These are phyloP conservation scores for Fusarium burgessii DNA, from an alignment of 2,329 filamentous ascomycete species.

Conservation along the genomic window DNA sequence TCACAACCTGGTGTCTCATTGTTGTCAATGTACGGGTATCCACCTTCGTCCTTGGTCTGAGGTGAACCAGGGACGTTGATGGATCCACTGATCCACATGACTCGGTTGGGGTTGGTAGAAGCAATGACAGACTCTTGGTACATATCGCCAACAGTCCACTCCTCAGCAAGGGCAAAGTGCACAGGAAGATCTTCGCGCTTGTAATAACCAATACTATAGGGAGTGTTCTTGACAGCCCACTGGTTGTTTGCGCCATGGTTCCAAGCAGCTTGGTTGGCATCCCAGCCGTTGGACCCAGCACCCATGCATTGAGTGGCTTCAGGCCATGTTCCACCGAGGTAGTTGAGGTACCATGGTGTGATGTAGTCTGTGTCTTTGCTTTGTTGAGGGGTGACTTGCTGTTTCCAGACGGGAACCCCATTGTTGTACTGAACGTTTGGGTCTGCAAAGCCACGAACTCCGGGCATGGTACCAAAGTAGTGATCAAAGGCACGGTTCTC, in stretches of 20 bases:
- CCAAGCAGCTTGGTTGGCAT: constrained; percentile 63
- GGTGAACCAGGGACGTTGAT: constrained; percentile 61
- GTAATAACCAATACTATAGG: constrained; percentile 13
- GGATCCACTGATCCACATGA: constrained; percentile 62
- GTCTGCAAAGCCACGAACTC: constrained; percentile 21
- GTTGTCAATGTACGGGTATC: constrained; percentile 25
- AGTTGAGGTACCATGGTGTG: constrained; percentile 64
- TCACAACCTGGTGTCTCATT: constrained; percentile 18
- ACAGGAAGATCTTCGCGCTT: constrained; percentile 8
- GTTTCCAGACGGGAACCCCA: constrained; percentile 8
- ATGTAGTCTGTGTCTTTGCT: constrained; percentile 6
- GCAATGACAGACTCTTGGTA: constrained; percentile 66
- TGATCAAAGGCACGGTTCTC: constrained; percentile 25
- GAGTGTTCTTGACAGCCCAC: constrained; percentile 59
- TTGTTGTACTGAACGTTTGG: constrained; percentile 15
- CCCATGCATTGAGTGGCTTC: constrained; percentile 67
- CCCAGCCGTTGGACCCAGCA: constrained; percentile 64
- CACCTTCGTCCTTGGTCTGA: constrained; percentile 26
- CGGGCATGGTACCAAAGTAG: constrained; percentile 22
- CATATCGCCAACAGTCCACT: constrained; percentile 57
- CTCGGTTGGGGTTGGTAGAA: constrained; percentile 65
- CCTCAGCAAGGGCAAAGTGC: constrained; percentile 7
- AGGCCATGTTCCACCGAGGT: constrained; percentile 61
- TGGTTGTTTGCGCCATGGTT: constrained; percentile 64
- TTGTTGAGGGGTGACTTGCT: not conserved